Conservation (phyloP, 129 eudicot genomes). For the Centrapalus pauciflorus region DNA sequence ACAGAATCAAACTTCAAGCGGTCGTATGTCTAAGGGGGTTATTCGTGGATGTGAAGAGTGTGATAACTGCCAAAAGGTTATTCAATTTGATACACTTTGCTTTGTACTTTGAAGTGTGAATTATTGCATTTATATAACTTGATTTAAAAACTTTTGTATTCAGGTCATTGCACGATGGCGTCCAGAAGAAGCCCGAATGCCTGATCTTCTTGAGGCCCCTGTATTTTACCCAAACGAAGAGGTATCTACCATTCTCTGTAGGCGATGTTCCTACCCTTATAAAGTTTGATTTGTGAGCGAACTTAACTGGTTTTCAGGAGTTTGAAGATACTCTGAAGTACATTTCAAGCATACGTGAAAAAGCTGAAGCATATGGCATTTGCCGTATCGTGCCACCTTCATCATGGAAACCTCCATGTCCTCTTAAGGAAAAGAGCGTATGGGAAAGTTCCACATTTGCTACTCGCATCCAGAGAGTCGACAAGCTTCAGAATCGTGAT, state of each 20-base stretch:
- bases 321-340: conserved; percentile 76
- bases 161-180: conserved; percentile 96
- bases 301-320: conserved; percentile 44
- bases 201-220: conserved; percentile 84
- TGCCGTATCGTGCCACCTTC: conserved; percentile 98
- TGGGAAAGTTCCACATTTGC: conserved; percentile 77
- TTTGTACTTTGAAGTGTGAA: not conserved
- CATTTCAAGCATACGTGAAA: conserved; percentile 66
- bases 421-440: conserved; percentile 46
- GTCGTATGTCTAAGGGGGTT: conserved; percentile 72
- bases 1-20: conserved; percentile 47
- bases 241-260: conserved; percentile 31
- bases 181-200: conserved; percentile 75
- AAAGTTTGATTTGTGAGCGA: not conserved
- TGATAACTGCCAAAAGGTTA: conserved; percentile 86
- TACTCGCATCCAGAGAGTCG: conserved; percentile 86
- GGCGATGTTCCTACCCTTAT: not conserved
- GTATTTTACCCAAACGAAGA: conserved; percentile 92
- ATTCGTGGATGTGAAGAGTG: conserved; percentile 86
- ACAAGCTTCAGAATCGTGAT: conserved; percentile 85
- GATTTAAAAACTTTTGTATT: conserved; percentile 3
- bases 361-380: conserved; percentile 85
- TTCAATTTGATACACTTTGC: not conserved
- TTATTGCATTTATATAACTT: not conserved
- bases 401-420: conserved; percentile 95